A percentile compares a stretch with the other conserved stretches of the same genome.
phyloP scores from a whole-genome alignment of 805 yeast species.

The Saccharomyces mikatae region DNA sequence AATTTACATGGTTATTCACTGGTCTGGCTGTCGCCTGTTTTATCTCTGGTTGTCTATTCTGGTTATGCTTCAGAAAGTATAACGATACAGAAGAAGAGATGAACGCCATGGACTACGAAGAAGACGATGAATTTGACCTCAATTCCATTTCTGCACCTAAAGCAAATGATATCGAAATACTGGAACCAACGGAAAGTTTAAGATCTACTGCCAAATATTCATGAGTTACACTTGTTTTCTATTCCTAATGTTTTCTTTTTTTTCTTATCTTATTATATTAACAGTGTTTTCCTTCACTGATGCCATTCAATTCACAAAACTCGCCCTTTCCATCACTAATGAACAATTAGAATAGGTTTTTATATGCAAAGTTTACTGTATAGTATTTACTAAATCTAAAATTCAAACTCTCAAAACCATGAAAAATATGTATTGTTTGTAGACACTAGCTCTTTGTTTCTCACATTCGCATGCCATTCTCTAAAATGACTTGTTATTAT shows the following conservation, averaged over 20 bases:
- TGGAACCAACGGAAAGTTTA: slow-evolving; percentile 1
- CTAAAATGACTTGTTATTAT: not conserved
- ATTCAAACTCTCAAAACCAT: not conserved
- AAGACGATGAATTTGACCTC: slow-evolving; percentile 7
- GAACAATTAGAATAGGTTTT: not conserved
- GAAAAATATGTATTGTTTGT: too few species aligned
- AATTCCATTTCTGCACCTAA: slow-evolving; percentile 2
- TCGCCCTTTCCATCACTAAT: not conserved
- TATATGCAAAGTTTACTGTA: not conserved
- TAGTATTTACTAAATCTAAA: not conserved
- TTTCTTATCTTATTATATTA: not conserved
- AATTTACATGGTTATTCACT: slow-evolving; percentile 59
- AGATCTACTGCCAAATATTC: slow-evolving; percentile 2
- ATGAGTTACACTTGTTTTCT: not conserved
- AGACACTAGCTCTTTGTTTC: not conserved
- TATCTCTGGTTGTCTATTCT: slow-evolving; percentile 53
- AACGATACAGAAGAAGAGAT: slow-evolving; percentile 50
- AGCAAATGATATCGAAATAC: slow-evolving; percentile 5
- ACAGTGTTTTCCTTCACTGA: not conserved
- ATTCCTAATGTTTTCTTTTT: not conserved
- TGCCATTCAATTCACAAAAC: not conserved
- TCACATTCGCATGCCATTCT: not conserved
- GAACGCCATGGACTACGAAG: slow-evolving; percentile 40
- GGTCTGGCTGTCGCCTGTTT: slow-evolving; percentile 55
- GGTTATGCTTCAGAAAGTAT: slow-evolving; percentile 48